Base-by-base conservation (phyloP, 345 rosid species). In the Populus deltoides region DNA sequence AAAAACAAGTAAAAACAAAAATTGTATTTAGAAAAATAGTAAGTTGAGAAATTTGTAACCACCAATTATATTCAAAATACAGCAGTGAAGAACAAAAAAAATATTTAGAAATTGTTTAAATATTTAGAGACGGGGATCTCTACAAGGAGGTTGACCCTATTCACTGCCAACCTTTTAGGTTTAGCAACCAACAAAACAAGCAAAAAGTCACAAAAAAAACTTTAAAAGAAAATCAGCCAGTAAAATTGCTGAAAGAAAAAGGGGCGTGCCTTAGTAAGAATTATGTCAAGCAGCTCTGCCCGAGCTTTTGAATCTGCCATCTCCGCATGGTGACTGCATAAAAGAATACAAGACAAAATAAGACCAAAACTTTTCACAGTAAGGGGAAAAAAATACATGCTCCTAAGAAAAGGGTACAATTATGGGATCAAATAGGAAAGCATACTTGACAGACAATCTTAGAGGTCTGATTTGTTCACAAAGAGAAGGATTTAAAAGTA, bases 221-320 rank as follows among this genome's bases (percentile, higher is more conserved):
- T 24, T 43, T 25, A 4, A 2, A 55, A 13, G 17, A 68, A 36
- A 29, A 2, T 61, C 20, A 5, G 24, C 2, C n/a, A 8, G 7
- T 51, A 12, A 24, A 76, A 47, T 27, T 8, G 7, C 65, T 65
- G 22, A 35, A 71, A 45, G 63, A 39, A 2, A 47, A 49, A 75
- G 53, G 8, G 55, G 81, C 2, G 11, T 10, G 89, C 97, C 97
- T 84, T 87, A 49, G 84, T 66, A 75, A 86, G 89, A 77, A 92
- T 78, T 15, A 90, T 65, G 79, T 92, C 97, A 18, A 90, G 84
- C 80, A 92, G 90, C 61, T 92, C 97, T n/a, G 89, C 71, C 68
- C 90, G 89, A 45, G 85, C 89, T 70, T 70, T 79, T 2, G 91
- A 84, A 85, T 90, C 93, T 77, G 55, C 90, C 69, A 82, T 73